phyloP scores from a whole-genome alignment of 495 filamentous ascomycete species.

The Filosporella fistucella region DNA sequence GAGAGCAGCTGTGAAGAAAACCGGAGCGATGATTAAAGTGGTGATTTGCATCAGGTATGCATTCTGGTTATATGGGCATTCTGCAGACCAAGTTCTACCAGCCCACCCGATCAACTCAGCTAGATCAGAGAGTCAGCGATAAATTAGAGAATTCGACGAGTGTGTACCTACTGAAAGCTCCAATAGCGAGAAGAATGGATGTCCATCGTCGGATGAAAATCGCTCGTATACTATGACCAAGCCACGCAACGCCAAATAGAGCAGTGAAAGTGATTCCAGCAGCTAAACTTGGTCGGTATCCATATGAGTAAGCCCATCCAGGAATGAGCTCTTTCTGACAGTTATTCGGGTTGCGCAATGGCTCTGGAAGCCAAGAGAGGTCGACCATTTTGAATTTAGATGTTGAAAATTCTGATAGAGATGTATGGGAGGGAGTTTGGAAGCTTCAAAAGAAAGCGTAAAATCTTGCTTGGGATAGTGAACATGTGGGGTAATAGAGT shows the following conservation, averaged over 20 bases:
- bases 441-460: too few relatives aligned
- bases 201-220: constrained; percentile 51
- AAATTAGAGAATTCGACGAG: background rate
- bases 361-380: too few relatives aligned
- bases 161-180: background rate
- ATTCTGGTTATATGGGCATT: constrained; percentile 50
- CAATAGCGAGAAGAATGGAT: constrained; percentile 37
- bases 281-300: constrained; percentile 48
- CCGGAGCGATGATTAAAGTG: constrained; percentile 60
- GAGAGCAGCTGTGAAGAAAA: constrained; percentile 58
- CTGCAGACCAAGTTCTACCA: constrained; percentile 48
- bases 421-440: too few relatives aligned
- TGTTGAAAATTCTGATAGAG: too few relatives aligned
- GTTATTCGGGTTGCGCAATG: too few relatives aligned
- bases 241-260: constrained; percentile 48
- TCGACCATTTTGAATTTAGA: too few relatives aligned
- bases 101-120: constrained; percentile 56
- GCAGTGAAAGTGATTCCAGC: constrained; percentile 49
- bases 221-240: constrained; percentile 44
- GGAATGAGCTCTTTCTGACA: too few relatives aligned
- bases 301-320: too few relatives aligned
- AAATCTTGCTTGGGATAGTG: too few relatives aligned
- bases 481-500: too few relatives aligned
- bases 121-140: background rate
- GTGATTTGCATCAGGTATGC: constrained; percentile 59